Conservation (phyloP, 805 yeast genomes). For the Clavispora carvajalis region DNA sequence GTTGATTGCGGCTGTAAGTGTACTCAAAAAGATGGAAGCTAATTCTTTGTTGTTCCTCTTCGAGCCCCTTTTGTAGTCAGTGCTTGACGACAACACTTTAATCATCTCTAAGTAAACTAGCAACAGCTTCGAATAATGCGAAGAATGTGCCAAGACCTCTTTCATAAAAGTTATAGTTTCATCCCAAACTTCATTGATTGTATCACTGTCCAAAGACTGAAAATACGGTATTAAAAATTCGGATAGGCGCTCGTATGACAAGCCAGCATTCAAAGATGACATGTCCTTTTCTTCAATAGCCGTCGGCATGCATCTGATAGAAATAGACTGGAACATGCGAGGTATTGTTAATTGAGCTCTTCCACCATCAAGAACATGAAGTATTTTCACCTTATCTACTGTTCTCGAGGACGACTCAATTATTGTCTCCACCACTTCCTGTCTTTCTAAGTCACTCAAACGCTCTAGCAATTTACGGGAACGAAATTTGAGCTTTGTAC, state of each 20-base stretch:
- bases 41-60: slow-evolving; percentile 56
- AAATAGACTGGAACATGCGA: slow-evolving; percentile 52
- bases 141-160: slow-evolving; percentile 46
- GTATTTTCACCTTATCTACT: slow-evolving; percentile 41
- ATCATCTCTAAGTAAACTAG: slow-evolving; percentile 51
- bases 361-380: slow-evolving; percentile 83
- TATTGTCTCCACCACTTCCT: slow-evolving; percentile 66
- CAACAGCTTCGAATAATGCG: slow-evolving; percentile 43
- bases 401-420: slow-evolving; percentile 31
- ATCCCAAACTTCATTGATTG: slow-evolving; percentile 74
- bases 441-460: slow-evolving; percentile 61
- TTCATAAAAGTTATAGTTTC: slow-evolving; percentile 54
- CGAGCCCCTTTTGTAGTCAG: slow-evolving; percentile 54
- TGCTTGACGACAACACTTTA: slow-evolving; percentile 48
- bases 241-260: slow-evolving; percentile 43
- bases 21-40: slow-evolving; percentile 29
- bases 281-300: slow-evolving; percentile 25
- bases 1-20: slow-evolving; percentile 17
- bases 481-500: slow-evolving; percentile 58
- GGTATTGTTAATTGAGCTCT: slow-evolving; percentile 73
- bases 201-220: slow-evolving; percentile 64
- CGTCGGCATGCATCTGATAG: slow-evolving; percentile 39
- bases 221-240: slow-evolving; percentile 58
- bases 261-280: slow-evolving; percentile 44
- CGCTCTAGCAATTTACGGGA: slow-evolving; percentile 62